Evolutionary conservation across 257 asterid genomes (phyloP), one percentile per base, ranked within the genome.

Genomic region (Penstemon newberryi): DNA sequence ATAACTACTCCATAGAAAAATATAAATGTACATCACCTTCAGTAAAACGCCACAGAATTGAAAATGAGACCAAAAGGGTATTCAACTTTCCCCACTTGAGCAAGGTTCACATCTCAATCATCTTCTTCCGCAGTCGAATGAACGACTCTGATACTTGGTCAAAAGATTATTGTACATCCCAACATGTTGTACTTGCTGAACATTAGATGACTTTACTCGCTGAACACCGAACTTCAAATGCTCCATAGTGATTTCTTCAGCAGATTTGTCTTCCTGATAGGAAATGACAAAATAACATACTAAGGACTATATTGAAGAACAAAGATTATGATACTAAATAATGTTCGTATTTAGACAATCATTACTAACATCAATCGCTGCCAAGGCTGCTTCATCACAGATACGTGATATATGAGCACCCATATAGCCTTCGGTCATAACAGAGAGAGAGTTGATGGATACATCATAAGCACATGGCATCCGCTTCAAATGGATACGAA

Each of bases 321-420:
- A 77, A 53, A 13, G 46, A 37, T n/a, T 13, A 64, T 42, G 56
- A 61, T 42, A 56, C 54, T 60, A 40, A 37, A 44, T 51, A 41
- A 58, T 54, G 56, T 58, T 52, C 47, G 25, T 51, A 13, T 45
- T 15, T 62, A 77, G 54, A 36, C 15, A 12, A 51, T 46, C 42
- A 70, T 38, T 18, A 79, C 78, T 10, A 84, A 93, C 99, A 78
- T 89, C 96, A 10, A 93, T 80, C 65, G 97, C 97, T 56, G 75
- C 70, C 68, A 87, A 75, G 69, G 90, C 89, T 75, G 97, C 99
- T 83, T 89, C 96, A 69, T 90, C 87, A 76, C 99, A 94, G 59
- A 94, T 68, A 19, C 77, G 95, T 13, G 90, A 84, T 75, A 94
- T 84, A 79, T 89, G 96, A 73, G 99, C 96, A 59, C 99, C 96